Evolutionary conservation across 164 flowering plant species (phyloP).

Genomic region (Vitis rotundifolia): DNA sequence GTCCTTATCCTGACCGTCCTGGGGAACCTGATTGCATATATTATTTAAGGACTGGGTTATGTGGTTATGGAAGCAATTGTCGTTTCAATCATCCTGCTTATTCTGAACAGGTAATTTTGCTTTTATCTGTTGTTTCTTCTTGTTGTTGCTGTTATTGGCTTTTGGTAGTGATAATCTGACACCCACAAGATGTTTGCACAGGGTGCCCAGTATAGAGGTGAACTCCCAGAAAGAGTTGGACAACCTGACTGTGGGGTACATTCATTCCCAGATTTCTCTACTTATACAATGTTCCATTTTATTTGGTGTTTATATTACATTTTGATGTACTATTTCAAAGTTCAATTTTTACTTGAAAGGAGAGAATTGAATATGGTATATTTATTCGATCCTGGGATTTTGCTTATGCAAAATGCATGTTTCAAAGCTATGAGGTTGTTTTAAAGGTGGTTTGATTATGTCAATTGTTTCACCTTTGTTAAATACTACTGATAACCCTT

Average conservation of each 20-base stretch:
- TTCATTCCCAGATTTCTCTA: neutral
- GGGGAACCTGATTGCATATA: slow-evolving; percentile 69
- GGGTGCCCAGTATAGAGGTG: slow-evolving; percentile 48
- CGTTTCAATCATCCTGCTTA: slow-evolving; percentile 64
- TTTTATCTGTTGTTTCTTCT: neutral
- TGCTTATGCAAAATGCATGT: neutral
- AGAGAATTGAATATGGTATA: no score
- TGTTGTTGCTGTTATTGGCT: neutral
- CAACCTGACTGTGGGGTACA: slow-evolving; percentile 81
- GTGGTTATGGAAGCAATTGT: slow-evolving; percentile 71
- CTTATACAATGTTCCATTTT: neutral
- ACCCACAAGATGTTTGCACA: slow-evolving; percentile 12
- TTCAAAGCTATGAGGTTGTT: neutral
- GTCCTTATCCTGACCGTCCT: slow-evolving; percentile 62
- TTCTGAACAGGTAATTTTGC: slow-evolving; percentile 39
- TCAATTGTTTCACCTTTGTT: neutral
- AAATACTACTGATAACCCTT: no score
- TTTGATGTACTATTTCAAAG: neutral
- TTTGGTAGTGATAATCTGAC: neutral
- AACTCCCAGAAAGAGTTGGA: slow-evolving; percentile 79
- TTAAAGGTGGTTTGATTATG: neutral
- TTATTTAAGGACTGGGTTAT: slow-evolving; percentile 64
- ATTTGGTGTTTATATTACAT: neutral
- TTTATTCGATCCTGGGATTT: no score
- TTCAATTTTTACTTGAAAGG: no score